Percentiles rank a stretch among this genome's conserved stretches.
Conservation (phyloP, 495 filamentous ascomycete genomes). For the Neurospora sp. region DNA sequence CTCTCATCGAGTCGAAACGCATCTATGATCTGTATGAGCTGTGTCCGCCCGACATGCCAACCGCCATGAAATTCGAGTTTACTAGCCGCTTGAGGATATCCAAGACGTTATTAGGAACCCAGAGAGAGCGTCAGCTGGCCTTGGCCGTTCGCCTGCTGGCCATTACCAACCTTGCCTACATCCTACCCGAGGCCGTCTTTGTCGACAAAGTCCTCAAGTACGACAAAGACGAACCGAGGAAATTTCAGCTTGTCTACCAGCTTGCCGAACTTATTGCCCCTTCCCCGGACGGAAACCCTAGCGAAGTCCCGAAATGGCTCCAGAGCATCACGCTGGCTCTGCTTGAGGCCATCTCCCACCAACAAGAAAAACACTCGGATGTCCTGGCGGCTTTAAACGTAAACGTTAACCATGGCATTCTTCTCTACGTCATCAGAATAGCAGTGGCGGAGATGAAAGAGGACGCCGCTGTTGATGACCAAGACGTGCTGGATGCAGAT, state of each 20-base stretch:
- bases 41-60: conserved; percentile 56
- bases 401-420: conserved; percentile 89
- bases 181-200: conserved; percentile 69
- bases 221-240: conserved; percentile 83
- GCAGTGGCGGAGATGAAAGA: conserved; percentile 68
- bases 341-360: conserved; percentile 71
- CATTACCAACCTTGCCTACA: conserved; percentile 84
- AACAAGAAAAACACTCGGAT: conserved; percentile 66
- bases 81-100: conserved; percentile 75
- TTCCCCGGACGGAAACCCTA: conserved; percentile 50
- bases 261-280: conserved; percentile 81
- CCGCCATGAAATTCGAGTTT: conserved; percentile 69
- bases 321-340: conserved; percentile 77
- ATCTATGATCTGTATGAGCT: conserved; percentile 58
- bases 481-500: conserved; percentile 54
- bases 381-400: conserved; percentile 79
- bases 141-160: conserved; percentile 76
- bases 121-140: conserved; percentile 60
- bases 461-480: conserved; percentile 43
- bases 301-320: conserved; percentile 55
- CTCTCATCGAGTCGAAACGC: conserved; percentile 48
- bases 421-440: conserved; percentile 89
- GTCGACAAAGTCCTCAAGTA: conserved; percentile 74
- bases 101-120: conserved; percentile 58
- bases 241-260: conserved; percentile 84